Evolutionary conservation across 2,329 filamentous ascomycete genomes (phyloP).

Genomic region (Dryadomyces quercivorus): DNA sequence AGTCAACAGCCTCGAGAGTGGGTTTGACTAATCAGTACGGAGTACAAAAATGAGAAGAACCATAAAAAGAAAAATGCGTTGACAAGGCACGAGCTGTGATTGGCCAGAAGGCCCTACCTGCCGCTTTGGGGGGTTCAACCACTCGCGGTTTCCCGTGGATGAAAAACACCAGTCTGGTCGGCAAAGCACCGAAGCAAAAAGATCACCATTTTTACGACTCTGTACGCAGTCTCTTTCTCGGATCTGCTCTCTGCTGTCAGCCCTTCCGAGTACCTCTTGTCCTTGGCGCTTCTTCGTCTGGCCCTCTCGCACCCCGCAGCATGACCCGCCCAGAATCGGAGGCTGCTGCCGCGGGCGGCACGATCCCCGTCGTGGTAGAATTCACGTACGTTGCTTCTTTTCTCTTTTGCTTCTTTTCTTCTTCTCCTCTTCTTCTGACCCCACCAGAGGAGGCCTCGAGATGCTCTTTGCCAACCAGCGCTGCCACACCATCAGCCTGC

Average conservation of each 20-base stretch:
- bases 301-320: background rate
- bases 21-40: no score
- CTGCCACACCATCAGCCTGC: conserved; percentile 58
- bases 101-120: conserved; percentile 20
- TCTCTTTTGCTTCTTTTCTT: background rate
- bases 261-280: no score
- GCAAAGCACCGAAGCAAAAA: no score
- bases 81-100: conserved; percentile 7
- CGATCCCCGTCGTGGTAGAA: conserved; percentile 6
- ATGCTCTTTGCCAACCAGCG: conserved; percentile 81
- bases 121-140: background rate
- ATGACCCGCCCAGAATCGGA: no score
- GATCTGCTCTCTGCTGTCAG: background rate
- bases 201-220: no score
- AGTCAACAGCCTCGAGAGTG: background rate
- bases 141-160: background rate
- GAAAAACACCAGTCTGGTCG: no score
- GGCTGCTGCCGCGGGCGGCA: background rate
- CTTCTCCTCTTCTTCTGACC: conserved; percentile 1
- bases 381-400: conserved; percentile 6
- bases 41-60: no score
- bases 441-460: conserved; percentile 71
- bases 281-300: no score
- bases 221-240: conserved; percentile 10
- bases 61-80: background rate